Evolutionary conservation across 1,139 yeast species (phyloP).

Genomic region (Wickerhamiella pararugosa): DNA sequence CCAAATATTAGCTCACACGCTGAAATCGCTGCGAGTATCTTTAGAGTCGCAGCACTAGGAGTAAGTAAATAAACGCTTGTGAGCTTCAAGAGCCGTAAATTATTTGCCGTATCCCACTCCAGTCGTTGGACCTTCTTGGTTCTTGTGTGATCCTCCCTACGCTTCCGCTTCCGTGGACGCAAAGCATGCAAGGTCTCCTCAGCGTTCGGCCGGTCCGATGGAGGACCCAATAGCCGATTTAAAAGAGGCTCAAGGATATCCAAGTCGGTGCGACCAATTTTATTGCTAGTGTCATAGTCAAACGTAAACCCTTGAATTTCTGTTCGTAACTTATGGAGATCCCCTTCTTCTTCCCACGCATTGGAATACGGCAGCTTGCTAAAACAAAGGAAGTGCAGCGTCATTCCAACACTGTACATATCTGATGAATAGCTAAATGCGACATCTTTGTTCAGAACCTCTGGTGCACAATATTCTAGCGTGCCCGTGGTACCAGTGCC

Average conservation of each 20-base stretch:
- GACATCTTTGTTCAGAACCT: constrained; percentile 32
- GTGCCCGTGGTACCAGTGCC: constrained; percentile 79
- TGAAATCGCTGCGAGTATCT: constrained; percentile 5
- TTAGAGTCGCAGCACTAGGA: neutral
- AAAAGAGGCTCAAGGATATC: constrained; percentile 28
- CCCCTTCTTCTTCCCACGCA: constrained; percentile 20
- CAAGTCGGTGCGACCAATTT: constrained; percentile 24
- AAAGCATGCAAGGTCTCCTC: constrained; percentile 24
- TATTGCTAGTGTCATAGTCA: constrained; percentile 12
- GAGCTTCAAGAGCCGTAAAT: constrained; percentile 4
- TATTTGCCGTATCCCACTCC: neutral
- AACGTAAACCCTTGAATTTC: constrained; percentile 29
- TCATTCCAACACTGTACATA: constrained; percentile 70
- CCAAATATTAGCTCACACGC: constrained; percentile 5
- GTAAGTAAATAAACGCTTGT: constrained; percentile 1
- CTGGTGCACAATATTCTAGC: constrained; percentile 76
- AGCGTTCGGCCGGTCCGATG: constrained; percentile 32
- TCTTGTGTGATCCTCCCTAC: neutral
- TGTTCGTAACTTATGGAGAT: constrained; percentile 25
- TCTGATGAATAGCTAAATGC: constrained; percentile 61
- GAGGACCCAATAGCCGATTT: constrained; percentile 25
- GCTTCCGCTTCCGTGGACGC: neutral
- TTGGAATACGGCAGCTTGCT: constrained; percentile 51
- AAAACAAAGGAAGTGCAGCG: constrained; percentile 55
- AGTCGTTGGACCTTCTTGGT: no score